Percentiles rank a stretch among this genome's conserved stretches.
Conservation (phyloP, 371 early-diverging fungal species). For the Rhizopus microsporus region DNA sequence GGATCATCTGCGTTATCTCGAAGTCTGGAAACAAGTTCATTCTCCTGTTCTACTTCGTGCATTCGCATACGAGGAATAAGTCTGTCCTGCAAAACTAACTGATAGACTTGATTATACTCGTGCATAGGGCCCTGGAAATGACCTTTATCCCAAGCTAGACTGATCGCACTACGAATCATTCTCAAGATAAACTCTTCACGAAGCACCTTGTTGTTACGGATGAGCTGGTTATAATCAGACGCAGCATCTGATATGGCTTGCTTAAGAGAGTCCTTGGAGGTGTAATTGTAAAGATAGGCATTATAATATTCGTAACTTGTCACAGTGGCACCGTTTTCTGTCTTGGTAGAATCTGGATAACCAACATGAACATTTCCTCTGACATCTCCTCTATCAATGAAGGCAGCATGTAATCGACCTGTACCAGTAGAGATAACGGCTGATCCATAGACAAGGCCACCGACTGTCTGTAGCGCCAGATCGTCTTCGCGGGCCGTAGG, state of each 20-base stretch:
- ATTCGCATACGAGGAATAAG: constrained; percentile 27
- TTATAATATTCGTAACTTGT: constrained; percentile 54
- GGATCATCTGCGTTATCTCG: constrained; percentile 6
- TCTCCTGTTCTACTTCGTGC: constrained; percentile 48
- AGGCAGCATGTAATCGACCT: constrained; percentile 56
- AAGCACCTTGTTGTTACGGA: constrained; percentile 30
- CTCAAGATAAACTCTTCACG: constrained; percentile 57
- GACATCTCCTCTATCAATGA: constrained; percentile 53
- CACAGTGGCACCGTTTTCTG: constrained; percentile 36
- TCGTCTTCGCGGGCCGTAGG: constrained; percentile 52
- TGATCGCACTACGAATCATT: constrained; percentile 53
- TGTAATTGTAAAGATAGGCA: constrained; percentile 57
- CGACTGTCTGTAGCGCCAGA: constrained; percentile 56
- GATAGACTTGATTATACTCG: constrained; percentile 48
- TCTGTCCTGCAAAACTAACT: constrained; percentile 37
- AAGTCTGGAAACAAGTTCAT: constrained; percentile 22
- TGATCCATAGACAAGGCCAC: constrained; percentile 64
- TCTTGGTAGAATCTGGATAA: constrained; percentile 11
- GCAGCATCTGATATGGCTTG: constrained; percentile 53
- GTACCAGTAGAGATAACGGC: constrained; percentile 60
- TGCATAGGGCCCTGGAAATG: constrained; percentile 47
- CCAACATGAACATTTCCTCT: constrained; percentile 13
- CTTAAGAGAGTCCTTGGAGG: constrained; percentile 19
- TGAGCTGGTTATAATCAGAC: constrained; percentile 28
- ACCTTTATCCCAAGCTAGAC: constrained; percentile 59